phyloP scores from a whole-genome alignment of 176 grass and related monocot genomes.

The Guadua angustifolia region DNA sequence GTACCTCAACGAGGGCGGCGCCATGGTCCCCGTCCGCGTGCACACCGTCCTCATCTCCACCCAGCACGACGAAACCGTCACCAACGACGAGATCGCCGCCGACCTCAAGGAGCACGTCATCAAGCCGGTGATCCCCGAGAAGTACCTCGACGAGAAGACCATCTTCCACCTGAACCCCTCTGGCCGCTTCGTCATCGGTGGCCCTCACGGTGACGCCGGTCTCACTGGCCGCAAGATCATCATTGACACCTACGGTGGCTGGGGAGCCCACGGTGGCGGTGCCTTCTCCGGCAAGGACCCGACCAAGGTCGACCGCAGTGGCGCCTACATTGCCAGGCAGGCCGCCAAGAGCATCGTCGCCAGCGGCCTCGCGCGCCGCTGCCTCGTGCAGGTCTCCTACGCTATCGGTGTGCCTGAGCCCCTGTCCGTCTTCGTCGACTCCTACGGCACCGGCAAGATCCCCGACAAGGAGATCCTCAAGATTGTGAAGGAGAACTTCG shows the following conservation, averaged over 20 bases:
- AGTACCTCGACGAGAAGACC: constrained; percentile 75
- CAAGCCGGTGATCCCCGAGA: constrained; percentile 68
- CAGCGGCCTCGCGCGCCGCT: constrained; percentile 50
- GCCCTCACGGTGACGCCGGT: constrained; percentile 58
- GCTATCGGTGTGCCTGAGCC: constrained; percentile 73
- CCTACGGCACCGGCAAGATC: constrained; percentile 58
- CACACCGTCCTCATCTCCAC: constrained; percentile 91
- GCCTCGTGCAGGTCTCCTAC: constrained; percentile 67
- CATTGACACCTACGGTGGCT: constrained; percentile 72
- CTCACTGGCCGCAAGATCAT: constrained; percentile 76
- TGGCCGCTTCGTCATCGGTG: constrained; percentile 67
- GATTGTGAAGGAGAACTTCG: constrained; percentile 73
- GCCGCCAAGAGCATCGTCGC: constrained; percentile 72
- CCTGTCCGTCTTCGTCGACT: constrained; percentile 61
- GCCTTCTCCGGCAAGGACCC: constrained; percentile 79
- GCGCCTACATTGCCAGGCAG: constrained; percentile 69
- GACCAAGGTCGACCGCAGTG: constrained; percentile 77
- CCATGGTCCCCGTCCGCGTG: constrained; percentile 76
- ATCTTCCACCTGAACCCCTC: constrained; percentile 76
- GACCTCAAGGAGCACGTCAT: constrained; percentile 92
- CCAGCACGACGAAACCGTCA: constrained; percentile 81
- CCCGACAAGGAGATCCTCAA: constrained; percentile 73
- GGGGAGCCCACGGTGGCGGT: constrained; percentile 66
- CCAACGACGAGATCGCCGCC: constrained; percentile 74
- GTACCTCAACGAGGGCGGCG: constrained; percentile 66